These are phyloP conservation scores for Talaromyces piceae DNA, from an alignment of 2,329 filamentous ascomycete genomes.

Conservation along the genomic window DNA sequence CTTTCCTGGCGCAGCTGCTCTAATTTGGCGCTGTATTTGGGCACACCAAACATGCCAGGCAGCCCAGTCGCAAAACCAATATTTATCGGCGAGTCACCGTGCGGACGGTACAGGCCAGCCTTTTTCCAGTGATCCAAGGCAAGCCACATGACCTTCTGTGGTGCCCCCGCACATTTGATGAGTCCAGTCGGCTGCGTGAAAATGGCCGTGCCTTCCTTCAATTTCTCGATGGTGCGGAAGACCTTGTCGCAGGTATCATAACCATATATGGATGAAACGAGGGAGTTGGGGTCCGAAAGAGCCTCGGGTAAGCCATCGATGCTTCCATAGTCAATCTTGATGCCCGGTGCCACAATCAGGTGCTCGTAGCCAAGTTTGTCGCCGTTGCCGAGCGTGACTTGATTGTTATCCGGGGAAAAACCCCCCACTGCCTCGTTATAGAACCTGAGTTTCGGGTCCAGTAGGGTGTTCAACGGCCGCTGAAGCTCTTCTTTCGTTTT, in stretches of 20 bases:
- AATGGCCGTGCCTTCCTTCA: constrained; percentile 47
- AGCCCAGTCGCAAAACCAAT: constrained; percentile 51
- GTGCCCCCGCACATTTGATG: constrained; percentile 56
- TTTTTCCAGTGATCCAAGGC: constrained; percentile 53
- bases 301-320: constrained; percentile 53
- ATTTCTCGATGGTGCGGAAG: constrained; percentile 41
- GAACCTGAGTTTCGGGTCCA: constrained; percentile 55
- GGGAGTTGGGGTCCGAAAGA: constrained; percentile 40
- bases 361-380: constrained; percentile 56
- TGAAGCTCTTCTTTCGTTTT: constrained; percentile 55
- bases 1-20: constrained; percentile 48
- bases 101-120: constrained; percentile 43
- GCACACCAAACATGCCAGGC: constrained; percentile 53
- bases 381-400: constrained; percentile 49
- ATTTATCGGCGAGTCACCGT: constrained; percentile 37
- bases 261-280: constrained; percentile 52
- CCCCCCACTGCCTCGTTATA: constrained; percentile 47
- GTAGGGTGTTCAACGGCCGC: constrained; percentile 42
- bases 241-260: constrained; percentile 51
- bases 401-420: constrained; percentile 52
- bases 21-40: constrained; percentile 51
- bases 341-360: constrained; percentile 55
- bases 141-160: constrained; percentile 58
- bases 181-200: constrained; percentile 54
- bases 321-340: constrained; percentile 44